Base-by-base conservation (phyloP, 305 asterid genomes). In the Fraxinus ornus region DNA sequence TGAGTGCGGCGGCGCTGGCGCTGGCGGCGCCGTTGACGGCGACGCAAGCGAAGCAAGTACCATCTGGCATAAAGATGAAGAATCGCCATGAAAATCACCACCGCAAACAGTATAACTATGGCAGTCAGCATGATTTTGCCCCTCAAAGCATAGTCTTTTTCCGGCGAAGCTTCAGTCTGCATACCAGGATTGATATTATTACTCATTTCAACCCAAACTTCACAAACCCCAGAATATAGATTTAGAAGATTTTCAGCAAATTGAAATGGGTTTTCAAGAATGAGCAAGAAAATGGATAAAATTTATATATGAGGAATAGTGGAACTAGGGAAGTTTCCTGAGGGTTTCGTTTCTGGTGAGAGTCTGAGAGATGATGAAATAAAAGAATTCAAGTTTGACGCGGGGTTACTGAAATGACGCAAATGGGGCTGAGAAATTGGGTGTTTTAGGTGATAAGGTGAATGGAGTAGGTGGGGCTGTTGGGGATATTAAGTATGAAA, bases 91-190 rank as follows among this genome's bases (percentile, higher is more conserved):
- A 91, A 88, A 74, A 92, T 74, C 3, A 93, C 91, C 70, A 95
- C 89, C 79, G 88, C 88, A 84, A 95, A 90, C 62, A 95, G 90
- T 0, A 95, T 52, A 2, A 92, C 80, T 0, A 92, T 91, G 35
- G 97, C 93, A 78, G 90, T 85, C 17, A 95, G 91, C 98, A 95
- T 93, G 32, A 95, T 92, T 79, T 89, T 93, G 0, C 98, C 98
- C 26, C 94, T 88, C 75, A 93, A 44, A 0, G 90, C 97, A 84
- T 87, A 95, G 22, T 86, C 89, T n/a, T 75, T 87, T 3, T 76
- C 84, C 6, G 92, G 66, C n/a, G 83, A 81, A 0, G 78, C 13
- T 28, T 41, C 85, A 2, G 47, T n/a, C 80, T 7, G 77, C 64
- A 22, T 4, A 0, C 71, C 72, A 1, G 5, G 80, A 77, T 33